Conservation (phyloP, 2,329 filamentous ascomycete genomes). For the Parafenestella ontariensis region DNA sequence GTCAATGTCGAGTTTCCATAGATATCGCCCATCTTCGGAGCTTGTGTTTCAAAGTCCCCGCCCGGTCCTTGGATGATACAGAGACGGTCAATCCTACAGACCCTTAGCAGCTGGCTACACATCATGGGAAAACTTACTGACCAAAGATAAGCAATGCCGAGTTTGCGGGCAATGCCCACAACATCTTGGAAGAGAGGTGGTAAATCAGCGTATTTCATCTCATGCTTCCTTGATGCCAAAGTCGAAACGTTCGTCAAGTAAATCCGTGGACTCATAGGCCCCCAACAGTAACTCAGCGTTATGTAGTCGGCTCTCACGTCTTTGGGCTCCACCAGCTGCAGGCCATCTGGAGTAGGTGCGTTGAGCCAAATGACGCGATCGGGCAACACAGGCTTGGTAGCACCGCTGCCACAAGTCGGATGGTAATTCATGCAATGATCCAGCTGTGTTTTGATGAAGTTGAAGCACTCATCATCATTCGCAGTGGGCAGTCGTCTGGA, state of each 20-base stretch:
- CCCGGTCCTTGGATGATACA: slow-evolving; percentile 4
- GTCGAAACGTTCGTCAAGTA: neutral
- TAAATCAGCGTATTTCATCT: neutral
- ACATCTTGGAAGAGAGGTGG: slow-evolving; percentile 5
- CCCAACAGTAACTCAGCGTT: slow-evolving; percentile 1
- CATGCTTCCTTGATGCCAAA: neutral
- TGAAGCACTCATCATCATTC: neutral
- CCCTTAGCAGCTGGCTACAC: too few species aligned
- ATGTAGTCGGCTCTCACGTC: neutral
- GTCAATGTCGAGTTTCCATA: neutral
- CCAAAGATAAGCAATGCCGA: slow-evolving; percentile 5
- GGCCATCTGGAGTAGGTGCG: neutral
- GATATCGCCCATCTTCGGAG: neutral
- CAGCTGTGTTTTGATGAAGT: neutral
- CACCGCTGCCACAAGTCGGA: neutral
- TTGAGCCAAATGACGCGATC: neutral
- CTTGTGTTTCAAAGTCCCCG: neutral
- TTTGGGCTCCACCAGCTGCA: neutral
- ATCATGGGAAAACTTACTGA: neutral
- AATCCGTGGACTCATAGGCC: neutral
- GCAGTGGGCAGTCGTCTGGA: neutral
- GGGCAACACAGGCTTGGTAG: neutral
- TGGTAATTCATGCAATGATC: neutral
- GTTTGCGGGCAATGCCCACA: neutral
- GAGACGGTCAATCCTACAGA: slow-evolving; percentile 3